Conservation (phyloP, 2,329 filamentous ascomycete species). For the Ascochyta rabiei region DNA sequence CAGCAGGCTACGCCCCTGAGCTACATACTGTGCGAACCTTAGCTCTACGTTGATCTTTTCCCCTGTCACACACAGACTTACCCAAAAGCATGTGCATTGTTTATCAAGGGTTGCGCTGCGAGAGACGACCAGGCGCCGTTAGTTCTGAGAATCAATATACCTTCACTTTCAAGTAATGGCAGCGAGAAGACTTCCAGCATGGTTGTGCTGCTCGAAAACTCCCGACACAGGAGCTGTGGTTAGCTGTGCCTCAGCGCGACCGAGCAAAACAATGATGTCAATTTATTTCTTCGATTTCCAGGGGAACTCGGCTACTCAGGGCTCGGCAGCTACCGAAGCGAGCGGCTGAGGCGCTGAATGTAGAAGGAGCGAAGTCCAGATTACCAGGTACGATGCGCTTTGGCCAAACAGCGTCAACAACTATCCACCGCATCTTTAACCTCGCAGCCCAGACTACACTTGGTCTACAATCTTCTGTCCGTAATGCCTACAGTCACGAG, state of each 20-base stretch:
- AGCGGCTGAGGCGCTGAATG: neutral
- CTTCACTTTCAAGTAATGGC: neutral
- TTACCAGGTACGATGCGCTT: slow-evolving; percentile 2
- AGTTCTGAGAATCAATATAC: neutral
- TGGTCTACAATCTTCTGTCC: neutral
- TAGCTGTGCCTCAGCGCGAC: no score
- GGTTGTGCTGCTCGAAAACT: no score
- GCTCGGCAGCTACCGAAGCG: slow-evolving; percentile 4
- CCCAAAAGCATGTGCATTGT: neutral
- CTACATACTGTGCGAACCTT: neutral
- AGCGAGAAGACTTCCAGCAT: neutral
- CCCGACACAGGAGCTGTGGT: no score
- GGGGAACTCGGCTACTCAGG: neutral
- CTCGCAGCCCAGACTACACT: neutral
- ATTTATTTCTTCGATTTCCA: neutral
- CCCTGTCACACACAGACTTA: neutral
- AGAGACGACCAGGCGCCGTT: neutral
- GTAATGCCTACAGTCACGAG: neutral
- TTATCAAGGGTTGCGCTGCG: neutral
- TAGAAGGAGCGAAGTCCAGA: slow-evolving; percentile 15
- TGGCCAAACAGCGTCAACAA: neutral
- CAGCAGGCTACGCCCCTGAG: neutral
- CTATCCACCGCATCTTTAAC: neutral
- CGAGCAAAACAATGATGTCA: no score
- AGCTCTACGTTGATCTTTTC: slow-evolving; percentile 1